Evolutionary conservation across 2,329 filamentous ascomycete genomes (phyloP), one percentile per base, ranked within the genome.

Genomic region (Aspergillus floridensis): DNA sequence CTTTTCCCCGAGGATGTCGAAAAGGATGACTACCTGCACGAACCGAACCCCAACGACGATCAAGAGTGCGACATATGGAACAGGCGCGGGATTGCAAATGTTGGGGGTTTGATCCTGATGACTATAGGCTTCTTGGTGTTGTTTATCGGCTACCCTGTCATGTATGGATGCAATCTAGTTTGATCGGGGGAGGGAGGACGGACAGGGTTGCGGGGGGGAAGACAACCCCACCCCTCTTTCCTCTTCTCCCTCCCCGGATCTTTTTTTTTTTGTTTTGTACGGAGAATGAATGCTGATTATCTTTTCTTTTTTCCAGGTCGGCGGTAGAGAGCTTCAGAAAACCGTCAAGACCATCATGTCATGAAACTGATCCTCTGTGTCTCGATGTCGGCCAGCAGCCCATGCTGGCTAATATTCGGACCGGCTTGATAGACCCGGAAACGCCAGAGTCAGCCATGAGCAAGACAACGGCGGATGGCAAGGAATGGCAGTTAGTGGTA

Each of bases 1-100:
- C 75, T 90, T 21, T 90, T 87, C 66, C 88, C 88, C 0, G 86
- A 90, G 70, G 88, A 90, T 68, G 84, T 89, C 22, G 88, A 91
- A 71, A 89, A 89, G 67, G 88, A 91, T 69, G 88, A 91, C 68
- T 88, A 84, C 63, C 69, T 91, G 62, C 88, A 91, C 70, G 89
- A 90, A 66, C 88, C 88, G 0, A 86, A 88, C 67, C 84, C 86
- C 1, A 82, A 82, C 55, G 87, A 89, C 50, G 75, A 81, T 53
- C 80, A 83, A 49, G 84, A 87, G 63, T 87, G 86, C 66, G 84
- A 89, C 68, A 78, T 90, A 46, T 90, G 84, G 71, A 88, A 84
- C 44, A 83, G 78, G 63, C 79, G 88, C 77, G 88, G 87, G 49
- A 64, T 88, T 11, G 71, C 85, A 54, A 90, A 91, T 66, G 67